Evolutionary conservation across 257 asterid species (phyloP).

Genomic region (Nicotiana knightiana): DNA sequence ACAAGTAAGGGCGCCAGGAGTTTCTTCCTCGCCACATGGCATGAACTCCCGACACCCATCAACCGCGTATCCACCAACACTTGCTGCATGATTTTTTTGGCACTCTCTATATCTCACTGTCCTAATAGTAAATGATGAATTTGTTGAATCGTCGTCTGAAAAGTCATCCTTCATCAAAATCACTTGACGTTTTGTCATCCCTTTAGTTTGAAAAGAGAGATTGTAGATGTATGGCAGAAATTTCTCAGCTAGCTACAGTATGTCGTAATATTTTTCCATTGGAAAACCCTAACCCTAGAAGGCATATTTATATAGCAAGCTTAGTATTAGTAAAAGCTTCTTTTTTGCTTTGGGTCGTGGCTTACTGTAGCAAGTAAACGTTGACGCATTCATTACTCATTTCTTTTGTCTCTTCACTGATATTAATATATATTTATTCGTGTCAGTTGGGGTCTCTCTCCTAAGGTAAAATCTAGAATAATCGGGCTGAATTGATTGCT

Average conservation of each 20-base stretch:
- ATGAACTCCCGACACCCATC: constrained; percentile 95
- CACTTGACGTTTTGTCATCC: constrained; percentile 31
- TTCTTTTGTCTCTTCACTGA: not conserved
- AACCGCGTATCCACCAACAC: constrained; percentile 79
- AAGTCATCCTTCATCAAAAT: constrained; percentile 29
- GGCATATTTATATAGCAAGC: constrained; percentile 38
- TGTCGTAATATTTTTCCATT: constrained; percentile 8
- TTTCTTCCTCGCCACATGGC: constrained; percentile 35
- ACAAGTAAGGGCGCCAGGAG: constrained; percentile 47
- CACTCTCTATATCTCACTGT: constrained; percentile 62
- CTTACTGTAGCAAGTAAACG: not conserved
- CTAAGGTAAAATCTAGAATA: constrained; percentile 19
- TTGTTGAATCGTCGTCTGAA: constrained; percentile 7
- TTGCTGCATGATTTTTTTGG: constrained; percentile 84
- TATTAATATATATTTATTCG: not conserved
- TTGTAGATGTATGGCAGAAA: not conserved
- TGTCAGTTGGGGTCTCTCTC: not conserved
- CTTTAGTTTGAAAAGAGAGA: not conserved
- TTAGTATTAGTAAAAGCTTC: not conserved
- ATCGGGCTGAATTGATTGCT: constrained; percentile 47
- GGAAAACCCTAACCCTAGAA: constrained; percentile 54
- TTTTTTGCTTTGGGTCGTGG: not conserved
- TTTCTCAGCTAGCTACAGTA: not conserved
- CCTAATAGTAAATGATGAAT: constrained; percentile 27
- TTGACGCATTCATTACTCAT: not conserved